Evolutionary conservation across 352 stramenopile genomes (phyloP), one percentile per base, ranked within the genome.

Genomic region (Pythium apleroticum): DNA sequence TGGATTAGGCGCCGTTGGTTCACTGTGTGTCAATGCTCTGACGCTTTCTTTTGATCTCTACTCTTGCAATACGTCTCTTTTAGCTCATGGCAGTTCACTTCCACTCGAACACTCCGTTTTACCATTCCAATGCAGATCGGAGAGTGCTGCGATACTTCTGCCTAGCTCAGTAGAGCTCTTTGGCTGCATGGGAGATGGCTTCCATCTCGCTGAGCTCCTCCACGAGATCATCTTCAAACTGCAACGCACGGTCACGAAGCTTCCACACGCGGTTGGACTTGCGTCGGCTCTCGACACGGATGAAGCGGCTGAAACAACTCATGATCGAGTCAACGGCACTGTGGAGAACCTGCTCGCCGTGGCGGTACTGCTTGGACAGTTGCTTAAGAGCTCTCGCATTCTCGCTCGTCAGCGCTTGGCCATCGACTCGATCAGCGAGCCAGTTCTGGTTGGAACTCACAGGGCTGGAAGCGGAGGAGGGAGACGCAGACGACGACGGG

Each of bases 171-270:
- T 63, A 68, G 28, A 73, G 43, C 8, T 65, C 15, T 7, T 82
- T 74, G 6, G 67, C 62, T 0, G 48, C 65, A 15, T 74, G 53
- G 4, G 74, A 61, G 41, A 86, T 75, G 1, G 25, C 64, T 43
- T 86, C 74, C 37, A 86, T 76, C 17, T 66, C 59, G n/a, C 55
- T 58, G 12, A 90, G 59, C 43, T 90, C 81, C 56, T 88, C 74
- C 41, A 86, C 57, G 15, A 92, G 57, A 50, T 92, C 84, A 2
- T 82, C 75, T 65, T 90, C 84, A n/a, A 92, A 73, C 19, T 78
- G 59, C 12, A 84, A 37, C 50, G 80, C 80, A 1, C 80, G 76
- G 17, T 88, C 78, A 27, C 73, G 75, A n/a, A 88, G 33, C 52
- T 73, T 68, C 71, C 72, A 82, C 46, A 74, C 69, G 7, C 71